Evolutionary conservation across 495 filamentous ascomycete species (phyloP).

Genomic region (Aspergillus saccharolyticus): DNA sequence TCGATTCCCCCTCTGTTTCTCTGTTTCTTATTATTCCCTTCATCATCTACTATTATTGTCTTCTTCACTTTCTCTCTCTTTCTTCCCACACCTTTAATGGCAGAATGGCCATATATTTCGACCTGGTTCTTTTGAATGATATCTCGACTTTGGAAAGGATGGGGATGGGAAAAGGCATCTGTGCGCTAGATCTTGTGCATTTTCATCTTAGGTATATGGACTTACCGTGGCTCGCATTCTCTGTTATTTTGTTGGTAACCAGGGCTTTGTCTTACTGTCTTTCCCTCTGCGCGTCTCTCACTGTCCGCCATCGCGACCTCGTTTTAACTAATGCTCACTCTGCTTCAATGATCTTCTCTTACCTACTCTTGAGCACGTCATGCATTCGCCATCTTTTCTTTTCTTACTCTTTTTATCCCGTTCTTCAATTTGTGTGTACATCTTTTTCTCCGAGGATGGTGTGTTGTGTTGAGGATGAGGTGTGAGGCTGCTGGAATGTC

Average conservation of each 20-base stretch:
- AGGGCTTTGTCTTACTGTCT: not conserved
- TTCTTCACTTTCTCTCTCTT: conserved; percentile 8
- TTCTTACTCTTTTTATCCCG: not conserved
- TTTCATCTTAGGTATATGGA: conserved; percentile 19
- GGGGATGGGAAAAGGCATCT: conserved; percentile 8
- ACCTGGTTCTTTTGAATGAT: conserved; percentile 7
- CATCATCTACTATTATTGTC: not conserved
- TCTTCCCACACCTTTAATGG: conserved; percentile 14
- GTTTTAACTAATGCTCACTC: not conserved
- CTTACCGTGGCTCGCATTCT: conserved; percentile 14
- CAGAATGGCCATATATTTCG: conserved; percentile 7
- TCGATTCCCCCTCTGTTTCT: conserved; percentile 45
- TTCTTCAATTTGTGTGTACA: conserved; percentile 17
- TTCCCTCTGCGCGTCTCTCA: not conserved
- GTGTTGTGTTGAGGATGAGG: too few species aligned
- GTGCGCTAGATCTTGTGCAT: conserved; percentile 22
- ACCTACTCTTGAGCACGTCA: not conserved
- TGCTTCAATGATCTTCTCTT: not conserved
- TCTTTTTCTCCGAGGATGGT: not conserved
- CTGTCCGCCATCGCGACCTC: not conserved
- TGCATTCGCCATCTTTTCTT: not conserved
- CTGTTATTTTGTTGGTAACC: not conserved
- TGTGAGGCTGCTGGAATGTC: too few species aligned
- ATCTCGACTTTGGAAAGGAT: conserved; percentile 5
- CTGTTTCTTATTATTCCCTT: conserved; percentile 24